phyloP scores from a whole-genome alignment of 2,329 filamentous ascomycete species.

The Pyricularia sp. region DNA sequence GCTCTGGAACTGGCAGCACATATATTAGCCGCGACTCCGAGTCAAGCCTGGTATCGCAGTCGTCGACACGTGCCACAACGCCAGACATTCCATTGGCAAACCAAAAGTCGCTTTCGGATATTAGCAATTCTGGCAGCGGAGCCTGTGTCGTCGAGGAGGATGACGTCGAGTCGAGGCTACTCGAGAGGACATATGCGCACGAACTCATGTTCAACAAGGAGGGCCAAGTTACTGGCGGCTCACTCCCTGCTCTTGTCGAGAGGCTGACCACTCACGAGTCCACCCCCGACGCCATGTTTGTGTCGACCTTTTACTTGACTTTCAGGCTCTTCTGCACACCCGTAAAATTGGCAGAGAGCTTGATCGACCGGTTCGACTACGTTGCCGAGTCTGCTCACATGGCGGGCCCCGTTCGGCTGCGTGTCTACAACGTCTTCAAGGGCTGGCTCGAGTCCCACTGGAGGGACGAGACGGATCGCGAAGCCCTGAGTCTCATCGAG shows the following conservation, averaged over 20 bases:
- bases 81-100: constrained; percentile 54
- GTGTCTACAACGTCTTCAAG: constrained; percentile 95
- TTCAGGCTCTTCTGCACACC: constrained; percentile 90
- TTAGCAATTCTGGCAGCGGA: constrained; percentile 57
- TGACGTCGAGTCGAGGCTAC: constrained; percentile 71
- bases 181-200: constrained; percentile 87
- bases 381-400: constrained; percentile 69
- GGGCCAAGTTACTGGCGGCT: constrained; percentile 87
- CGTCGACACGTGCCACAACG: constrained; percentile 81
- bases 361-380: constrained; percentile 92
- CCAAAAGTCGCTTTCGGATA: constrained; percentile 56
- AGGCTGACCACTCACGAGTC: constrained; percentile 87
- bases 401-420: constrained; percentile 71
- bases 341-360: constrained; percentile 62
- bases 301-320: constrained; percentile 91
- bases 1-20: constrained; percentile 68
- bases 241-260: constrained; percentile 84
- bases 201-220: constrained; percentile 93
- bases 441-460: constrained; percentile 96
- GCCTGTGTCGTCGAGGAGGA: constrained; percentile 63
- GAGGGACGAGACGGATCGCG: constrained; percentile 70
- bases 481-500: constrained; percentile 66
- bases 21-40: constrained; percentile 76
- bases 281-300: constrained; percentile 84
- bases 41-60: constrained; percentile 68